A percentile compares a stretch with the other conserved stretches of the same genome.
Evolutionary conservation across 2,329 filamentous ascomycete genomes (phyloP).

Genomic region (Chaetomium sp.): DNA sequence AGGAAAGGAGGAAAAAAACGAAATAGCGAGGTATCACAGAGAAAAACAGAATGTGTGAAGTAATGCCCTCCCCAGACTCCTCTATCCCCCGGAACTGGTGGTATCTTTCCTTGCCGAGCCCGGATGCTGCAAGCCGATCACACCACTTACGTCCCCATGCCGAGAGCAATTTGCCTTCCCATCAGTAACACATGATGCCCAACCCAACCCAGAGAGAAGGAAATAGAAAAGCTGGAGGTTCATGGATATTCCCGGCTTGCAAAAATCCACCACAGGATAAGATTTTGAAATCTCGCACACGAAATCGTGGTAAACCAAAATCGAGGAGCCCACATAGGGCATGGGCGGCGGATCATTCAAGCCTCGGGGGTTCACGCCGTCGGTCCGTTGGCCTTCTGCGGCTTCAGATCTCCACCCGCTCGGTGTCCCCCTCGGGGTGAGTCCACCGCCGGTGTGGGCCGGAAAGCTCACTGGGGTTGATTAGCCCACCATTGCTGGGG

Average conservation of each 20-base stretch:
- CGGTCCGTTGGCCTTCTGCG: too few species aligned
- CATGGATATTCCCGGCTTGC: not conserved
- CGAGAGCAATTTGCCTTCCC: not conserved
- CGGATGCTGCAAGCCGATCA: not conserved
- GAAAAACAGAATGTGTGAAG: constrained; percentile 1
- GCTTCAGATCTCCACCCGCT: too few species aligned
- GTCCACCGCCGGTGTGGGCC: not conserved
- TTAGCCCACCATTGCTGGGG: constrained; percentile 53
- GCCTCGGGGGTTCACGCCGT: not conserved
- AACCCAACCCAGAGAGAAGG: not conserved
- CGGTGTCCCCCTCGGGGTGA: too few species aligned
- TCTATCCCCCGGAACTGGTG: not conserved
- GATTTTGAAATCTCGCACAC: not conserved
- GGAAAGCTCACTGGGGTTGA: constrained; percentile 35
- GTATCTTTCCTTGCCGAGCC: not conserved
- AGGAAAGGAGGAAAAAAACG: not conserved
- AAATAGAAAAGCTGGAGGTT: not conserved
- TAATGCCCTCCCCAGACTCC: constrained; percentile 2
- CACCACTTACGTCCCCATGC: not conserved
- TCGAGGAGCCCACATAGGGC: too few species aligned
- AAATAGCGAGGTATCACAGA: constrained; percentile 9
- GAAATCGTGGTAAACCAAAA: too few species aligned
- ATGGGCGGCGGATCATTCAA: not conserved
- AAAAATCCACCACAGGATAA: not conserved
- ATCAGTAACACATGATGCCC: not conserved